Conservation (phyloP, 139 green algal species). For the Tetradesmus obliquus region DNA sequence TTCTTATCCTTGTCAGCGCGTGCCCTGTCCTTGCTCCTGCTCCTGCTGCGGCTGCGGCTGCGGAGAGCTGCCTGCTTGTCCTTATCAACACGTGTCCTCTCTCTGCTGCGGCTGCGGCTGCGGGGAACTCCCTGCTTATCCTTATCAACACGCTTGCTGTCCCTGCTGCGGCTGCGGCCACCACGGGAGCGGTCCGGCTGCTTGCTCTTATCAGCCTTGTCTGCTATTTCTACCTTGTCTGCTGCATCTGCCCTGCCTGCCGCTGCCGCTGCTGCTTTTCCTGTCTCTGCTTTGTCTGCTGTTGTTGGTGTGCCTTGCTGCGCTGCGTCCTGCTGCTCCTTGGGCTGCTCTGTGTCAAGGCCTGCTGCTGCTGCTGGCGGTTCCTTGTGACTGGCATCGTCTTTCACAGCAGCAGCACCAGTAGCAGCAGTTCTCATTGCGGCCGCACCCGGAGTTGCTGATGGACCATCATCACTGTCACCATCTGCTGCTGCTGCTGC, state of each 20-base stretch:
- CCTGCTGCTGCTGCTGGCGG: not conserved
- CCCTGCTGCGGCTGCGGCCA: not conserved
- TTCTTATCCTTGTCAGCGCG: not conserved
- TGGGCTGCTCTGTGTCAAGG: not conserved
- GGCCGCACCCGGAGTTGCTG: not conserved
- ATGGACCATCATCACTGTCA: too few relatives aligned
- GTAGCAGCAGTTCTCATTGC: not conserved
- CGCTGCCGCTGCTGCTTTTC: not conserved
- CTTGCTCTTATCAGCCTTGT: not conserved
- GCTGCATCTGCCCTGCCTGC: not conserved
- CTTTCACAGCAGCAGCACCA: not conserved
- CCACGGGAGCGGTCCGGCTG: not conserved
- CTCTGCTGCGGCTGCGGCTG: slow-evolving; percentile 22
- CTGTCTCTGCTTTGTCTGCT: not conserved
- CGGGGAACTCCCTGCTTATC: not conserved
- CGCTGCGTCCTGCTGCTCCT: not conserved
- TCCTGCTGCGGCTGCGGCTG: not conserved
- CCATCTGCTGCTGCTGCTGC: not conserved
- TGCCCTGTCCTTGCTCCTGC: not conserved
- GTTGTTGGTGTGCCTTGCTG: not conserved
- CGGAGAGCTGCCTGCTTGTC: not conserved
- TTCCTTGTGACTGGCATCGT: too few relatives aligned
- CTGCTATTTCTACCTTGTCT: not conserved
- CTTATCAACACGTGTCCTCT: not conserved
- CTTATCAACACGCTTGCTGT: not conserved